phyloP scores from a whole-genome alignment of 768 basidiomycete species.

The Goffeauzyma gilvescens region DNA sequence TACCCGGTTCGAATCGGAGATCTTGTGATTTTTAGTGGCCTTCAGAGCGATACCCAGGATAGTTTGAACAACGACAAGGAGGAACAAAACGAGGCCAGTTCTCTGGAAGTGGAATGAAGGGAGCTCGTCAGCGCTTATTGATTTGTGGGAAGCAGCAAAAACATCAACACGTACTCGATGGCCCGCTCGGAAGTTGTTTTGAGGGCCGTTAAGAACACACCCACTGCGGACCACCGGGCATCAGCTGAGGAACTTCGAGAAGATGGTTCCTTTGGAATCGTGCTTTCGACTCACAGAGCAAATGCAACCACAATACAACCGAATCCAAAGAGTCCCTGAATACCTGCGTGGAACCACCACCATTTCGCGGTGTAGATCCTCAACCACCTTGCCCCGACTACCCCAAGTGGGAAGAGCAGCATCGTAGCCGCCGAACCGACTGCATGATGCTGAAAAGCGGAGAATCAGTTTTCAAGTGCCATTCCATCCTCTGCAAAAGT shows the following conservation, averaged over 20 bases:
- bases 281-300: neutral
- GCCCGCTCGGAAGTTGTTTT: neutral
- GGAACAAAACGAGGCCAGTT: neutral
- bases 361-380: neutral
- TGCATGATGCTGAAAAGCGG: too few relatives aligned
- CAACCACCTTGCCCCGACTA: neutral
- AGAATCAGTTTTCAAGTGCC: neutral
- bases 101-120: neutral
- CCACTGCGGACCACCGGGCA: too few relatives aligned
- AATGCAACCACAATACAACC: neutral
- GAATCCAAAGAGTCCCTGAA: slow-evolving; percentile 1
- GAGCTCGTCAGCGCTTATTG: too few relatives aligned
- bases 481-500: too few relatives aligned
- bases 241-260: too few relatives aligned
- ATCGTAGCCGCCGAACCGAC: slow-evolving; percentile 1
- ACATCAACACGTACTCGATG: slow-evolving; percentile 1
- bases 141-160: too few relatives aligned
- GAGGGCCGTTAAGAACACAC: neutral
- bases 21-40: neutral
- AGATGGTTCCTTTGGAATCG: too few relatives aligned
- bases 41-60: slow-evolving; percentile 1
- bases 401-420: neutral
- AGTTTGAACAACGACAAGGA: neutral
- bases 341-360: slow-evolving; percentile 1
- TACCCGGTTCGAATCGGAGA: neutral